Evolutionary conservation across 345 rosid species (phyloP).

Genomic region (Abelmoschus esculentus): DNA sequence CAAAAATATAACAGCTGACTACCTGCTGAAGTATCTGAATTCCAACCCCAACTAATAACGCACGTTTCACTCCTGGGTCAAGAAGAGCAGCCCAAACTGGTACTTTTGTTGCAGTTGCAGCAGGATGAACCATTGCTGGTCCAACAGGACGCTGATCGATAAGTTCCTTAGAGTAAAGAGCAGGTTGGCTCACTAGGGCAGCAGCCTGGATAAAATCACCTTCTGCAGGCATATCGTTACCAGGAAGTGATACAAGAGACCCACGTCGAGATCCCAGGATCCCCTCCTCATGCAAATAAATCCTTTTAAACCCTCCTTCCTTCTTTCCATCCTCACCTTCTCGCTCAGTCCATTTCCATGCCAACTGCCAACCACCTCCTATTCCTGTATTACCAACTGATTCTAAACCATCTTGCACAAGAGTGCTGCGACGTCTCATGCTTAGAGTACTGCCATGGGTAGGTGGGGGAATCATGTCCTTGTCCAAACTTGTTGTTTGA

Average conservation of each 20-base stretch:
- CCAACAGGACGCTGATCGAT: slow-evolving; percentile 45
- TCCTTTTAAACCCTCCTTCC: slow-evolving; percentile 71
- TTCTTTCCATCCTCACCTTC: slow-evolving; percentile 65
- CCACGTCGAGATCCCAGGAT: slow-evolving; percentile 62
- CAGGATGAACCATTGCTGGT: slow-evolving; percentile 60
- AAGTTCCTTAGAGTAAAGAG: slow-evolving; percentile 55
- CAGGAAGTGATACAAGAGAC: slow-evolving; percentile 52
- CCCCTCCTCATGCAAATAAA: slow-evolving; percentile 74
- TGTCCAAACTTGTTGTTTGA: slow-evolving; percentile 77
- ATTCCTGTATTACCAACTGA: slow-evolving; percentile 58
- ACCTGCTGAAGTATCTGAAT: slow-evolving; percentile 94
- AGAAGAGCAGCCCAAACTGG: slow-evolving; percentile 73
- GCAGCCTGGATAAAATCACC: slow-evolving; percentile 74
- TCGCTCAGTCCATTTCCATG: slow-evolving; percentile 71
- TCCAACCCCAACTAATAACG: slow-evolving; percentile 75
- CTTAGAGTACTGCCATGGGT: slow-evolving; percentile 52
- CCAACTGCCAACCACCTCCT: slow-evolving; percentile 97
- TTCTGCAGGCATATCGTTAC: slow-evolving; percentile 38
- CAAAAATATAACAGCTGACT: not conserved
- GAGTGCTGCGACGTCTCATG: slow-evolving; percentile 67
- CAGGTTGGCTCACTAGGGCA: slow-evolving; percentile 27
- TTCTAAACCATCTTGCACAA: slow-evolving; percentile 55
- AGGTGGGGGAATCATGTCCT: slow-evolving; percentile 55
- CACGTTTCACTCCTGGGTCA: slow-evolving; percentile 83
- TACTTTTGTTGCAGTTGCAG: slow-evolving; percentile 41